These are phyloP conservation scores for Diaporthe humulicola DNA, from an alignment of 2,329 filamentous ascomycete species.

Conservation along the genomic window DNA sequence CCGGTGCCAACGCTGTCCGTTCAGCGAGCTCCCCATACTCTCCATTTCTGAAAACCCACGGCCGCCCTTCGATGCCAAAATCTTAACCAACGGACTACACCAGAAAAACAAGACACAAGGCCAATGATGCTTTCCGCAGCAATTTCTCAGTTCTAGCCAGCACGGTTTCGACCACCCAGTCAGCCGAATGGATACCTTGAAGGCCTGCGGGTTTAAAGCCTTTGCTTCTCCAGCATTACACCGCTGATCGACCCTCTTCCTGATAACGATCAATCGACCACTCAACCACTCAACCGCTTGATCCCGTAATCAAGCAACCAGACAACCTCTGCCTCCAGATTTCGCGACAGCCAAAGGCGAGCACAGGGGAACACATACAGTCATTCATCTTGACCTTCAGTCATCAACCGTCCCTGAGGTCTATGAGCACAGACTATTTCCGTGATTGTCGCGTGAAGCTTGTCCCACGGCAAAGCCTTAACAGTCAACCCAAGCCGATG, in stretches of 20 bases:
- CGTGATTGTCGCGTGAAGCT: neutral
- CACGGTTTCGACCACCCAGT: neutral
- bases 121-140: neutral
- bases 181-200: neutral
- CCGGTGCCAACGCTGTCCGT: neutral
- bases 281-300: too few species aligned
- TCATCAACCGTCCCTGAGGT: neutral
- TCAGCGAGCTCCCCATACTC: neutral
- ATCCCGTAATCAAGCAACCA: neutral
- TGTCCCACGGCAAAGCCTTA: neutral
- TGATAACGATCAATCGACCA: neutral
- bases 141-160: neutral
- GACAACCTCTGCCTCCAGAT: neutral
- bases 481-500: neutral
- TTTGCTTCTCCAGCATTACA: constrained; percentile 21
- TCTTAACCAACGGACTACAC: neutral
- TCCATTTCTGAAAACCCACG: neutral
- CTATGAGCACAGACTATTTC: neutral
- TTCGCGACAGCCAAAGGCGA: neutral
- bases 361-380: neutral
- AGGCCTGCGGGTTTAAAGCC: constrained; percentile 18
- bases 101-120: neutral
- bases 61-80: neutral
- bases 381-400: neutral
- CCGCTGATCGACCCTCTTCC: constrained; percentile 15